A percentile compares a stretch with the other conserved stretches of the same genome.
phyloP scores from a whole-genome alignment of 352 stramenopile genomes.

The Aphanomyces stellatus region DNA sequence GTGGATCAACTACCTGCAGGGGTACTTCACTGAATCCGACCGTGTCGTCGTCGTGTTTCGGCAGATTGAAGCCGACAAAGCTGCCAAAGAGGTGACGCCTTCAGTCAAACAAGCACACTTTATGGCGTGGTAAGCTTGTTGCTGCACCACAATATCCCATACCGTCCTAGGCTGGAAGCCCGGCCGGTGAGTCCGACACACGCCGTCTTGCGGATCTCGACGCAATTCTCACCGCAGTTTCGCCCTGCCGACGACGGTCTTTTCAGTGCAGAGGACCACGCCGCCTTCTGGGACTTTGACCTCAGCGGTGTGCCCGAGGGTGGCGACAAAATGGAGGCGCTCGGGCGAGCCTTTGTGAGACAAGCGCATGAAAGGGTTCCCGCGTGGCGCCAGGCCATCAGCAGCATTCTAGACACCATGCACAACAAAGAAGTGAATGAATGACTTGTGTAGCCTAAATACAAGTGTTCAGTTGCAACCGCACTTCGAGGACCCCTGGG shows the following conservation, averaged over 20 bases:
- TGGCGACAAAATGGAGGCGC: background rate
- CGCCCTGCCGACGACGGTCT: background rate
- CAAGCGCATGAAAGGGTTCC: background rate
- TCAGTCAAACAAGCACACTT: background rate
- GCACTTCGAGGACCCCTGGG: too few species aligned
- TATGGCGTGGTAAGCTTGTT: background rate
- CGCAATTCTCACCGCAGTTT: background rate
- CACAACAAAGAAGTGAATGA: too few species aligned
- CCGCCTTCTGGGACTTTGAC: background rate
- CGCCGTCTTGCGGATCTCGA: background rate
- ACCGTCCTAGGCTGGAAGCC: background rate
- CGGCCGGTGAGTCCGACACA: background rate
- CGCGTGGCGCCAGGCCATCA: background rate
- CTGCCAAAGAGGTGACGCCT: background rate
- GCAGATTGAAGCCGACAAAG: constrained; percentile 1
- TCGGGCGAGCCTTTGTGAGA: background rate
- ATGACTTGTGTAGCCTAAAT: too few species aligned
- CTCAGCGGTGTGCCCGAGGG: background rate
- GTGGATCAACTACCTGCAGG: background rate
- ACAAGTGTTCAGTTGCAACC: too few species aligned
- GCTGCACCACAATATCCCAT: background rate
- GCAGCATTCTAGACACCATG: background rate
- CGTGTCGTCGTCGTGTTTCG: background rate
- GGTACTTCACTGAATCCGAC: background rate
- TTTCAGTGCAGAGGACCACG: background rate